Evolutionary conservation across 495 filamentous ascomycete species (phyloP), one percentile per base, ranked within the genome.

Genomic region (Hypomontagnella submonticulosa): DNA sequence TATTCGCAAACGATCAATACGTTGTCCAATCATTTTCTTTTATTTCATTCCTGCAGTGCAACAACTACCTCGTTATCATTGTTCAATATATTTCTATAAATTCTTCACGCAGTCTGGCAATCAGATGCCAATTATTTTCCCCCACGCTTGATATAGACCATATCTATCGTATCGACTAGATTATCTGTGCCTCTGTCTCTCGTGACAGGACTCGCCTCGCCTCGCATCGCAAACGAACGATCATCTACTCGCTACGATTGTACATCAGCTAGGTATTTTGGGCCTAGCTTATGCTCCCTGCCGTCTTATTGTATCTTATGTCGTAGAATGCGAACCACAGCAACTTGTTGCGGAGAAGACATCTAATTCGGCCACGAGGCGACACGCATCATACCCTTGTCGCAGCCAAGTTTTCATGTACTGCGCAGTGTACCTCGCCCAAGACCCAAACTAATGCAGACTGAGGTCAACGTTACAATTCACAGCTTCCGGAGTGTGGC

Each of bases 401-500:
- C 57, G 19, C 50, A 48, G 27, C 61, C 61, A 60, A 61, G 56
- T 53, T 59, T 54, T 65, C 23, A 55, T 34, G 36, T 44, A 42
- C 50, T 54, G 49, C 54, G 53, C 48, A 47, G 43, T 59, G 43
- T 59, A 61, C 54, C 49, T 55, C 60, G 38, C 48, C 54, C 55
- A 55, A 47, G 59, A 50, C 53, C 41, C 37, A 56, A 38, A 20
- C 55, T 63, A 63, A 63, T 69, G 66, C 61, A 69, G 56, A 52
- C 61, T 69, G 67, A 67, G 67, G 67, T 68, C 67, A 73, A 73
- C 70, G 70, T 73, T 73, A 68, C 70, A 73, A 50, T 66, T 33
- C 58, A 55, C 37, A 60, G 52, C 50, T 62, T 61, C 47, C 62
- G 53, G 57, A 53, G 44, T 53, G 52, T 61, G 38, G 38, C 36